A percentile compares a stretch with the other conserved stretches of the same genome.
Conservation (phyloP, 768 basidiomycete species). For the Lepiota brunneoincarnata region DNA sequence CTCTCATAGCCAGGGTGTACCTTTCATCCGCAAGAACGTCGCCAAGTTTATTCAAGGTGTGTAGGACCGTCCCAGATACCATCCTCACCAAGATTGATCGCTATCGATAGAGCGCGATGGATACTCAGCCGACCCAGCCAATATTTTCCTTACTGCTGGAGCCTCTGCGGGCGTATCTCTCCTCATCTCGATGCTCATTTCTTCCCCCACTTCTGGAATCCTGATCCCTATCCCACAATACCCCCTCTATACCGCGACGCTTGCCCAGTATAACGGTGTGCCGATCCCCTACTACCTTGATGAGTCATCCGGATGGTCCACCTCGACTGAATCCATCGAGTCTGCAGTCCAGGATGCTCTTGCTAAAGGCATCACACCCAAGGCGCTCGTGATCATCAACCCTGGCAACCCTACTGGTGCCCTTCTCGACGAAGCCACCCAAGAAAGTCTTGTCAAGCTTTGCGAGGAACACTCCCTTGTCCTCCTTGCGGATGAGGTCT, state of each 20-base stretch:
- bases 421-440: slow-evolving; percentile 68
- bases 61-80: slow-evolving; percentile 21
- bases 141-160: slow-evolving; percentile 94
- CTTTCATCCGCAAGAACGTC: slow-evolving; percentile 82
- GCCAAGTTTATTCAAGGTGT: slow-evolving; percentile 86
- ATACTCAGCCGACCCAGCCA: slow-evolving; percentile 72
- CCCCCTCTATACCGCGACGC: slow-evolving; percentile 93
- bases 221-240: slow-evolving; percentile 99
- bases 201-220: slow-evolving; percentile 65
- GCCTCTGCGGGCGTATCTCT: slow-evolving; percentile 94
- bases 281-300: slow-evolving; percentile 88
- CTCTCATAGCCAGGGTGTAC: slow-evolving; percentile 92
- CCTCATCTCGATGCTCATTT: slow-evolving; percentile 76
- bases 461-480: slow-evolving; percentile 86
- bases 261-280: slow-evolving; percentile 80
- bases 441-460: slow-evolving; percentile 73
- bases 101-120: slow-evolving; percentile 77
- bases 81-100: not conserved
- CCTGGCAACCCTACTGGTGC: slow-evolving; percentile 97
- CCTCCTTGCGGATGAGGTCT: slow-evolving; percentile 97
- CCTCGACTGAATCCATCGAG: slow-evolving; percentile 66
- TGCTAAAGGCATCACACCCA: slow-evolving; percentile 59
- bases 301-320: slow-evolving; percentile 80
- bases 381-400: slow-evolving; percentile 95
- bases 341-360: slow-evolving; percentile 64